Base-by-base conservation (phyloP, 2,329 filamentous ascomycete genomes). In the Diaporthe ampelina region DNA sequence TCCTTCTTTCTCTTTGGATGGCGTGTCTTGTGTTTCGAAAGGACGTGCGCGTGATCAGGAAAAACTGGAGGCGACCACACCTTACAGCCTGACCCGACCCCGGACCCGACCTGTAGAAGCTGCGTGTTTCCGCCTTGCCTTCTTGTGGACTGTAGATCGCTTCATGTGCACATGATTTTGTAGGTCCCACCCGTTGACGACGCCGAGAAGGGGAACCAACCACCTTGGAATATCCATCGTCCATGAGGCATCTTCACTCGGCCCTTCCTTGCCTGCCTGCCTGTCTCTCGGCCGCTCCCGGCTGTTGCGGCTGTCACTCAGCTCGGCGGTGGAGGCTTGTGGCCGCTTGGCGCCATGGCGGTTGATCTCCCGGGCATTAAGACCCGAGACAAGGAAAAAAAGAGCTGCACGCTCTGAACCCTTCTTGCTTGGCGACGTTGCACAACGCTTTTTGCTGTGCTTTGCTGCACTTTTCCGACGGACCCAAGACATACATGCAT, bases 321-420 rank as follows among this genome's bases (percentile, higher is more conserved):
- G 61, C 61, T 67, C 43, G 61, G 61, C 61, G 61, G 61, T 50
- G 61, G 61, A 67, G 43, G 61, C 61, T 67, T 37, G 61, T 45
- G 24, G 26, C 24, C 24, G 26, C 43, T 37, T 50, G 63, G 63
- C 63, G 63, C 63, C 63, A 67, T 67, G 45, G 45, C 63, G 63
- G 63, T 67, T 67, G 63, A 67, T 67, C 63, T 67, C 45, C 63
- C 63, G 63, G 45, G 63, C 61, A 35, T 65, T 65, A 65, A 65
- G 24, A 50, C 61, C 61, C 61, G 61, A 50, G 61, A 65, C 61
- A 65, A 65, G 43, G 13, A 21, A 61, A 17, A 3, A 8, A 29
- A 29, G 17, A 29, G 15, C 17, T 26, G 48, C 48, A 5, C 21
- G 45, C 21, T n/a, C 24, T 63, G 58, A 63, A 63, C 58, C 26